These are phyloP conservation scores for Aquilaria malaccensis DNA, from an alignment of 345 rosid species.

Conservation along the genomic window DNA sequence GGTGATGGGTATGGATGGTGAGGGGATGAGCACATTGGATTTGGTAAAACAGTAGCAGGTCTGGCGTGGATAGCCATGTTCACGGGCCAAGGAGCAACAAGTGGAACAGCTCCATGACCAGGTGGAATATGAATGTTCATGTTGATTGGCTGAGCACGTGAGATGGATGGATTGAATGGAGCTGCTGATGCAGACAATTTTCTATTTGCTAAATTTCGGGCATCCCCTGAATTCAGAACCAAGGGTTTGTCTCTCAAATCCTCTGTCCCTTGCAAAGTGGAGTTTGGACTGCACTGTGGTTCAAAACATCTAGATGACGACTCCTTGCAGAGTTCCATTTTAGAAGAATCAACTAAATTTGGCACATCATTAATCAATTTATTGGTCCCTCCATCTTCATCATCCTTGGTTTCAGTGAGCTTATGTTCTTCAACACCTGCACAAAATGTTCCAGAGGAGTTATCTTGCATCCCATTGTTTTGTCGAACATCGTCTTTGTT, in stretches of 20 bases:
- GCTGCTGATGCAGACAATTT: constrained; percentile 96
- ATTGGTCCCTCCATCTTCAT: constrained; percentile 17
- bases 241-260: constrained; percentile 58
- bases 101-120: constrained; percentile 48
- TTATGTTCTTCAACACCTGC: constrained; percentile 20
- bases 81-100: constrained; percentile 69
- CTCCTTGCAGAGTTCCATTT: constrained; percentile 31
- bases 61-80: constrained; percentile 83
- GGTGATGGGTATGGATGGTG: constrained; percentile 75
- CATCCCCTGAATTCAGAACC: constrained; percentile 34
- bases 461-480: constrained; percentile 33
- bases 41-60: constrained; percentile 39
- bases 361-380: constrained; percentile 24
- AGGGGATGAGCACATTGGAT: constrained; percentile 47
- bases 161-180: constrained; percentile 79
- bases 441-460: constrained; percentile 21
- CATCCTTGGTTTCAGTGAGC: constrained; percentile 25
- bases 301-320: constrained; percentile 22
- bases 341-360: constrained; percentile 35
- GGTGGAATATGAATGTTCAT: constrained; percentile 56
- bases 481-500: constrained; percentile 31
- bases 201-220: constrained; percentile 45
- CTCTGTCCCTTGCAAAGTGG: constrained; percentile 25
- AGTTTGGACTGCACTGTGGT: constrained; percentile 22
- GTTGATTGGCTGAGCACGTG: constrained; percentile 53